Evolutionary conservation across 495 filamentous ascomycete species (phyloP).

Genomic region (Penicillium soppii): DNA sequence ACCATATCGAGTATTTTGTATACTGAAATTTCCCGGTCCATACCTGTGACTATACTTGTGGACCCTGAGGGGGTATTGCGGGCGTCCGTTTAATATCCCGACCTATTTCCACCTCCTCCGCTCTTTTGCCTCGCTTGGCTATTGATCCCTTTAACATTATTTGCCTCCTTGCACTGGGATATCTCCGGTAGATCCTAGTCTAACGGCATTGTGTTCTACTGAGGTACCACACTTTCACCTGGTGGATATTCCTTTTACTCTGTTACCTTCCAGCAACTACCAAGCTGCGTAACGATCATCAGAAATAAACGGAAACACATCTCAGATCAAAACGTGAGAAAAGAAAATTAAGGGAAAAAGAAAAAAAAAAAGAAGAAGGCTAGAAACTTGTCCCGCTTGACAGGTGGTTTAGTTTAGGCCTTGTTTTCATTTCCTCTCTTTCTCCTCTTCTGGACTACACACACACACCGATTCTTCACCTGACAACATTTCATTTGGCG

Average conservation of each 20-base stretch:
- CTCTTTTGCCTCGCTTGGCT: conserved; percentile 11
- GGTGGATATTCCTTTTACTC: conserved; percentile 13
- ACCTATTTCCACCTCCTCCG: conserved; percentile 26
- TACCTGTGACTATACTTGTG: conserved; percentile 18
- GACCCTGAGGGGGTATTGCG: conserved; percentile 21
- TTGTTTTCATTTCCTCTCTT: conserved; percentile 1
- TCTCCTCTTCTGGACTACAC: background rate
- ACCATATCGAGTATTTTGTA: background rate
- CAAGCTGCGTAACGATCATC: conserved; percentile 28
- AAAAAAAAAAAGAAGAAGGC: background rate
- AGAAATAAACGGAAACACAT: conserved; percentile 2
- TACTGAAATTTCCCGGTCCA: conserved; percentile 6
- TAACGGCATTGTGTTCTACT: conserved; percentile 9
- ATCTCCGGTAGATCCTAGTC: conserved; percentile 19
- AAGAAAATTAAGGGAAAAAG: background rate
- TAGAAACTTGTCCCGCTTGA: conserved; percentile 6
- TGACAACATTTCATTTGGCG: conserved; percentile 7
- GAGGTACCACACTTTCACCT: conserved; percentile 10
- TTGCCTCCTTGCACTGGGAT: conserved; percentile 11
- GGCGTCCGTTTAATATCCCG: conserved; percentile 27
- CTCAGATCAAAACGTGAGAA: conserved; percentile 11
- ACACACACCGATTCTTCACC: conserved; percentile 2
- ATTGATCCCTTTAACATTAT: conserved; percentile 1
- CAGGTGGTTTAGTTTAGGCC: conserved; percentile 3
- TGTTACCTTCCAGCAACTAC: conserved; percentile 6